Evolutionary conservation across 1,284 basidiomycete species (phyloP).

Genomic region (Sporisorium sorghi): DNA sequence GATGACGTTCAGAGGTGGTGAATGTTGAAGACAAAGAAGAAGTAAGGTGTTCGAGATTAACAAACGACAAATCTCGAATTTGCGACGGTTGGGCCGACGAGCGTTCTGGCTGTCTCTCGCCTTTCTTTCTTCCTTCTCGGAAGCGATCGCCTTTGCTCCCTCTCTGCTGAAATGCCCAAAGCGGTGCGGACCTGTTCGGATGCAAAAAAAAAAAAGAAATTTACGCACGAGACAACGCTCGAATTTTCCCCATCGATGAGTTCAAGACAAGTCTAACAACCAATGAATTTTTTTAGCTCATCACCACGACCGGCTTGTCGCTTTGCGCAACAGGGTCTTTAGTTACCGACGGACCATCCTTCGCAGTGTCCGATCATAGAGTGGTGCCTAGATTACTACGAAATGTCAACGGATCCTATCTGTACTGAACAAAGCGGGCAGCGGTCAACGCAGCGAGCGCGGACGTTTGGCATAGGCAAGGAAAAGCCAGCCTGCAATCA

Average conservation of each 20-base stretch:
- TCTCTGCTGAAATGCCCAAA: slow-evolving; percentile 3
- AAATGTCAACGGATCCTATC: too few relatives aligned
- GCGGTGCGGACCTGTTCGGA: slow-evolving; percentile 33
- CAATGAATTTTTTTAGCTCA: neutral
- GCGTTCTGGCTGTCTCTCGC: slow-evolving; percentile 3
- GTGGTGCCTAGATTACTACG: slow-evolving; percentile 1
- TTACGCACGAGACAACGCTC: slow-evolving; percentile 14
- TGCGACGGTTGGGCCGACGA: slow-evolving; percentile 12
- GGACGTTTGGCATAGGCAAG: slow-evolving; percentile 59
- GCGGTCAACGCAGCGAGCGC: slow-evolving; percentile 28
- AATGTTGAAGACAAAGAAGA: slow-evolving; percentile 9
- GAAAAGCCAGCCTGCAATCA: slow-evolving; percentile 64
- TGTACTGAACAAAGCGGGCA: neutral
- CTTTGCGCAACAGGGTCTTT: slow-evolving; percentile 6
- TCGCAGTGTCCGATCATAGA: neutral
- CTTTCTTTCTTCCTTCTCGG: slow-evolving; percentile 23
- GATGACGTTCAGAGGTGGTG: slow-evolving; percentile 16
- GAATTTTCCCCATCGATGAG: neutral
- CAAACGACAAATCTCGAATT: slow-evolving; percentile 11
- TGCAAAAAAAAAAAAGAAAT: neutral
- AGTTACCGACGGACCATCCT: neutral
- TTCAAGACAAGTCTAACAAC: too few relatives aligned
- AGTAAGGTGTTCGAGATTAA: slow-evolving; percentile 22
- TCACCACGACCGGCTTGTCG: neutral
- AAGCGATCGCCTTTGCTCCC: slow-evolving; percentile 31